Conservation (phyloP, 1,284 basidiomycete genomes). For the Pisolithus thermaeus region DNA sequence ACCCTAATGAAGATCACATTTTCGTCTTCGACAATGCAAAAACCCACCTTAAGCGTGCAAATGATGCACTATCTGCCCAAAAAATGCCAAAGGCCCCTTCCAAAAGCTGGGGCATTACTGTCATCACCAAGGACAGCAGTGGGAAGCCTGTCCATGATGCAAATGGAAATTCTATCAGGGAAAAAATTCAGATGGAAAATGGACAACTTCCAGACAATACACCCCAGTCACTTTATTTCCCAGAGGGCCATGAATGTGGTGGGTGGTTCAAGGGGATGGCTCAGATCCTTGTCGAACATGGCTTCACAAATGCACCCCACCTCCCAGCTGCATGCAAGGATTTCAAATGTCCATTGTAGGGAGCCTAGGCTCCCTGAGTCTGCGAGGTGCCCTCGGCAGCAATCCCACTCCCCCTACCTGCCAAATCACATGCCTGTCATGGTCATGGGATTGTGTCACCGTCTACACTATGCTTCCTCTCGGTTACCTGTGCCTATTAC, state of each 20-base stretch:
- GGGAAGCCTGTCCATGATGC: conserved; percentile 11
- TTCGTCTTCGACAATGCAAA: conserved; percentile 33
- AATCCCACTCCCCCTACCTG: too few species aligned
- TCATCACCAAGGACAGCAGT: conserved; percentile 8
- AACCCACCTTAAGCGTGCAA: conserved; percentile 27
- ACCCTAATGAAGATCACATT: conserved; percentile 24
- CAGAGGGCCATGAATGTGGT: conserved; percentile 14
- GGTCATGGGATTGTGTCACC: too few species aligned
- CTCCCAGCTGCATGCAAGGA: conserved; percentile 12
- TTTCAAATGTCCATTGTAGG: conserved; percentile 18
- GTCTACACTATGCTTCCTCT: too few species aligned
- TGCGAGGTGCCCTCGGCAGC: too few species aligned
- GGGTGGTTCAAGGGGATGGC: too few species aligned
- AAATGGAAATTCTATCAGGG: conserved; percentile 6
- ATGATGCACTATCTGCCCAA: conserved; percentile 27
- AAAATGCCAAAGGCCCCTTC: conserved; percentile 28
- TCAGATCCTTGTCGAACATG: conserved; percentile 20
- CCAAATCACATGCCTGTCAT: too few species aligned
- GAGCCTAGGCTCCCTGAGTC: too few species aligned
- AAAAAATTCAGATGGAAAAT: conserved; percentile 9
- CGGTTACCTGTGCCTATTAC: too few species aligned
- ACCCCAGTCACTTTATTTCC: conserved; percentile 16
- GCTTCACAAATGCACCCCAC: conserved; percentile 28
- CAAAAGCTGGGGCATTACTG: conserved; percentile 2
- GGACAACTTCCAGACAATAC: conserved; percentile 5